These are phyloP conservation scores for Colletotrichum tofieldiae DNA, from an alignment of 2,329 filamentous ascomycete species.

Conservation along the genomic window DNA sequence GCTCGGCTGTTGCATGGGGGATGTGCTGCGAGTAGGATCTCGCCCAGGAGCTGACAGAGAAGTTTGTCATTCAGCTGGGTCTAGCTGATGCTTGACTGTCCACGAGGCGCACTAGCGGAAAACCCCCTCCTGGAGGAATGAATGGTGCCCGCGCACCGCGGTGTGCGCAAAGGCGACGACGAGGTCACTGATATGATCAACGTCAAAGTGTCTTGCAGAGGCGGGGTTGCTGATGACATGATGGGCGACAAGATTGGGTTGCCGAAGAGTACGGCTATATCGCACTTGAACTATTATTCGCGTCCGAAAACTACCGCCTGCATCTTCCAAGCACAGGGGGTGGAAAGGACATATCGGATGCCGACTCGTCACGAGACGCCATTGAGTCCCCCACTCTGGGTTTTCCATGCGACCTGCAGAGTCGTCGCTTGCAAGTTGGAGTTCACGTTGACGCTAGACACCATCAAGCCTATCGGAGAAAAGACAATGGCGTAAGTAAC, in stretches of 20 bases:
- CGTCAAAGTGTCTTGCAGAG: conserved; percentile 3
- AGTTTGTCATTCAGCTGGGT: background rate
- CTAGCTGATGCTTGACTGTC: background rate
- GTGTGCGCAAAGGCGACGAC: background rate
- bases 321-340: conserved; percentile 13
- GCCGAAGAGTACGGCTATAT: conserved; percentile 10
- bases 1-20: conserved; percentile 8
- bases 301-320: conserved; percentile 5
- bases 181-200: conserved; percentile 21
- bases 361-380: conserved; percentile 14
- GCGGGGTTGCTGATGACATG: conserved; percentile 20
- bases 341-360: conserved; percentile 15
- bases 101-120: conserved; percentile 1
- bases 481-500: conserved; percentile 5
- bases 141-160: background rate
- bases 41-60: background rate
- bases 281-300: conserved; percentile 17
- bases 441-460: conserved; percentile 17
- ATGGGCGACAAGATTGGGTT: conserved; percentile 20
- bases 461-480: conserved; percentile 37
- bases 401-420: conserved; percentile 5
- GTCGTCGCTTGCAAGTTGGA: conserved; percentile 7
- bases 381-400: conserved; percentile 8
- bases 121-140: background rate
- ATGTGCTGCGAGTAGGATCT: conserved; percentile 12